A percentile compares a stretch with the other conserved stretches of the same genome.
Evolutionary conservation across 139 green algal genomes (phyloP).

Genomic region (Zygnema circumcarinatum): DNA sequence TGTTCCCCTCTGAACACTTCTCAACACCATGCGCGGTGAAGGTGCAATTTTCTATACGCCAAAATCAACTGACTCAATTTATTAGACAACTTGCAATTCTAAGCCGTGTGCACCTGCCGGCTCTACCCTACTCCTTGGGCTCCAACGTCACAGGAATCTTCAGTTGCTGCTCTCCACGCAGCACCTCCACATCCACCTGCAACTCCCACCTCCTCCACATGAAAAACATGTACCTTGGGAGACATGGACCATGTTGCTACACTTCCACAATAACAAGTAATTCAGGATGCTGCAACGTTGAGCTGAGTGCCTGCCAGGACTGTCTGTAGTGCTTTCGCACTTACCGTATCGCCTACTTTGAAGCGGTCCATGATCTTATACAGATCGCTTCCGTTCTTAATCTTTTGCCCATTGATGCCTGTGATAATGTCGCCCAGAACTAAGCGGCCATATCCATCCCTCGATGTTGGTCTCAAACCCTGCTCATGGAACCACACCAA

Average conservation of each 20-base stretch:
- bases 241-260: not conserved
- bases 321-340: not conserved
- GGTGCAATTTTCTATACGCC: no score
- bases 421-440: slow-evolving; percentile 69
- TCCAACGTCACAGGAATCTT: slow-evolving; percentile 25
- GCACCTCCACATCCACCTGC: slow-evolving; percentile 41
- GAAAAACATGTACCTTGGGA: not conserved
- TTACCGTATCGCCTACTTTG: slow-evolving; percentile 58
- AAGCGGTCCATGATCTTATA: slow-evolving; percentile 66
- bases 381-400: slow-evolving; percentile 63
- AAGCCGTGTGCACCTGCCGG: not conserved
- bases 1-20: no score
- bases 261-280: no score
- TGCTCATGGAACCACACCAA: slow-evolving; percentile 29
- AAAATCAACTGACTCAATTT: not conserved
- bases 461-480: slow-evolving; percentile 59
- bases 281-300: not conserved
- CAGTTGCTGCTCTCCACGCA: slow-evolving; percentile 11
- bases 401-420: slow-evolving; percentile 57
- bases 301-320: not conserved
- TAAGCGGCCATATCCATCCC: slow-evolving; percentile 64
- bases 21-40: no score
- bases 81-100: slow-evolving; percentile 7
- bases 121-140: slow-evolving; percentile 15
- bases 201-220: not conserved